A percentile compares a stretch with the other conserved stretches of the same genome.
Conservation (phyloP, 2,329 filamentous ascomycete genomes). For the Talaromyces sp. region DNA sequence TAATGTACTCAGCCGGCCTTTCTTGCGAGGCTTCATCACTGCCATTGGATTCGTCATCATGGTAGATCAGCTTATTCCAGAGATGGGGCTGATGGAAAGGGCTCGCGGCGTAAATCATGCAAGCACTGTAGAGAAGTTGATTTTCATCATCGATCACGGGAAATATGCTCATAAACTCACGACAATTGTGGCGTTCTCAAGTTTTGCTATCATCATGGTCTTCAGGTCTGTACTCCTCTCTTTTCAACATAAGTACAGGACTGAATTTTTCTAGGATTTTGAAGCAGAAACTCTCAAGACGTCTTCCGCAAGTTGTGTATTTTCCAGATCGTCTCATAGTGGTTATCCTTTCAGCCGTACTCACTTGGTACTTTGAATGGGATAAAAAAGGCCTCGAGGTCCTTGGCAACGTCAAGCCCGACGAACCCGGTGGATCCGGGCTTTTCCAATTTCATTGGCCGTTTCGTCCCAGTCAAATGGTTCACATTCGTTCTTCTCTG, state of each 20-base stretch:
- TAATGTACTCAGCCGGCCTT: conserved; percentile 87
- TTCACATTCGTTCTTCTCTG: conserved; percentile 79
- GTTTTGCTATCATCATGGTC: conserved; percentile 87
- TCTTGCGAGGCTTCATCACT: conserved; percentile 91
- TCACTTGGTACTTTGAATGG: conserved; percentile 76
- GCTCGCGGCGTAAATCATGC: conserved; percentile 75
- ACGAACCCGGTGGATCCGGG: conserved; percentile 67
- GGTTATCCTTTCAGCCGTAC: conserved; percentile 76
- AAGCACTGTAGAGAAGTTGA: conserved; percentile 79
- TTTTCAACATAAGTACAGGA: neutral
- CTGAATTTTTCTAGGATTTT: conserved; percentile 56
- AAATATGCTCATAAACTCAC: conserved; percentile 70
- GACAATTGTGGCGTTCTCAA: conserved; percentile 68
- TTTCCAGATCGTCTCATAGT: conserved; percentile 88
- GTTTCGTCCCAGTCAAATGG: conserved; percentile 70
- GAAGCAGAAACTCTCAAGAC: conserved; percentile 75
- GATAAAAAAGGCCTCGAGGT: conserved; percentile 75
- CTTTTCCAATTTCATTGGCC: conserved; percentile 83
- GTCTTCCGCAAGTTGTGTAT: conserved; percentile 77
- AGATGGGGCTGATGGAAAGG: conserved; percentile 69
- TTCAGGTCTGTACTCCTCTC: conserved; percentile 58
- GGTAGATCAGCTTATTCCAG: conserved; percentile 88
- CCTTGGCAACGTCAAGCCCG: conserved; percentile 74
- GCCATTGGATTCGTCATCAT: conserved; percentile 96
- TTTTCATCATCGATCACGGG: conserved; percentile 70